Percentiles rank a stretch among this genome's conserved stretches.
These are phyloP conservation scores for Penicillium desertorum DNA, from an alignment of 495 filamentous ascomycete genomes.

Conservation along the genomic window DNA sequence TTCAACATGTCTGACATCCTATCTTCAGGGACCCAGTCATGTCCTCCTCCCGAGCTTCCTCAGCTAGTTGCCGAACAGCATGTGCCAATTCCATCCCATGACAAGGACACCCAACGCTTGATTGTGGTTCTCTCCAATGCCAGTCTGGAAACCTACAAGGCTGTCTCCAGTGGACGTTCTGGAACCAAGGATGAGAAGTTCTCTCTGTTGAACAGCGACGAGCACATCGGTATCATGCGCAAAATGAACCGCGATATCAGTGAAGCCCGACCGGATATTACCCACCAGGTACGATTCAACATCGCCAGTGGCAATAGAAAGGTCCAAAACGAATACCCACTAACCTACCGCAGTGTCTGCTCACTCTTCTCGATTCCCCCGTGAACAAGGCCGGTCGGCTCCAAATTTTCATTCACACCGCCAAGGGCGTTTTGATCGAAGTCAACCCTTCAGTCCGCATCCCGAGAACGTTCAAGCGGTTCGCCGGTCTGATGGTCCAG, in stretches of 20 bases:
- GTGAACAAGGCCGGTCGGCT: constrained; percentile 97
- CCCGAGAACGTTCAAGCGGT: constrained; percentile 97
- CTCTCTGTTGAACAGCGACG: constrained; percentile 93
- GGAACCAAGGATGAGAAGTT: constrained; percentile 86
- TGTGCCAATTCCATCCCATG: constrained; percentile 73
- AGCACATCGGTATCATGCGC: constrained; percentile 97
- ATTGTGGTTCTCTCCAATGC: constrained; percentile 97
- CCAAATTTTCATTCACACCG: constrained; percentile 97
- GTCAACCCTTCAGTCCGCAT: constrained; percentile 96
- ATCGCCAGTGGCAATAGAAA: constrained; percentile 2
- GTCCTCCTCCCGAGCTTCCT: constrained; percentile 86
- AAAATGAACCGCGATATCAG: constrained; percentile 99
- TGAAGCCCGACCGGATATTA: constrained; percentile 95
- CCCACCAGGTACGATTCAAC: constrained; percentile 77
- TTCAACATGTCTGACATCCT: constrained; percentile 27
- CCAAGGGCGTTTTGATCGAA: constrained; percentile 94
- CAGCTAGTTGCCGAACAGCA: constrained; percentile 92
- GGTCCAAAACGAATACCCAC: constrained; percentile 9
- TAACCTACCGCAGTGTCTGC: constrained; percentile 67
- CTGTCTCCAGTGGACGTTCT: constrained; percentile 67
- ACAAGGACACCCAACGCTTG: constrained; percentile 85
- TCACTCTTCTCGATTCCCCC: constrained; percentile 95
- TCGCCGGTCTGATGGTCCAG: constrained; percentile 97
- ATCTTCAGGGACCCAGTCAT: constrained; percentile 77
- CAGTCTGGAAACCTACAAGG: constrained; percentile 94